Evolutionary conservation across 192 early-diverging fungal species (phyloP).

Genomic region (Coemansia erecta): DNA sequence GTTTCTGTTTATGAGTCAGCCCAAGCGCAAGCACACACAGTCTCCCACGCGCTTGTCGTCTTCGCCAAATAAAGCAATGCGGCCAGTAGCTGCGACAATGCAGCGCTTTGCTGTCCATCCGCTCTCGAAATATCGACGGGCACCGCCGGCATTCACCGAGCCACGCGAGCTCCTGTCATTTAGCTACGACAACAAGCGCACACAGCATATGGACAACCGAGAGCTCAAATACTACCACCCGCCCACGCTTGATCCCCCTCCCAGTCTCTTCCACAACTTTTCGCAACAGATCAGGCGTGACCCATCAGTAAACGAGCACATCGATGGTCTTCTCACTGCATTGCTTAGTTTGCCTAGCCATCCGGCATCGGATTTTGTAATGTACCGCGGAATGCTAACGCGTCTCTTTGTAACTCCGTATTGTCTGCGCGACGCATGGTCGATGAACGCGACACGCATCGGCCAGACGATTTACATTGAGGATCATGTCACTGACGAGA

Average conservation of each 20-base stretch:
- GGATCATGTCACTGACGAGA: constrained; percentile 59
- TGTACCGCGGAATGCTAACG: constrained; percentile 90
- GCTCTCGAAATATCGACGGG: constrained; percentile 36
- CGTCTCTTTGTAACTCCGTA: constrained; percentile 82
- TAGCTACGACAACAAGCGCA: constrained; percentile 61
- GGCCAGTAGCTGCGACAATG: background rate
- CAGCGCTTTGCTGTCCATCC: constrained; percentile 27
- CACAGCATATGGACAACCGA: constrained; percentile 57
- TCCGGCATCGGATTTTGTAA: constrained; percentile 45
- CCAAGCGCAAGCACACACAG: constrained; percentile 2
- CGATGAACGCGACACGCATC: constrained; percentile 69
- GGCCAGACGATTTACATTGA: constrained; percentile 72
- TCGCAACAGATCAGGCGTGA: constrained; percentile 68
- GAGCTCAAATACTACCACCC: constrained; percentile 41
- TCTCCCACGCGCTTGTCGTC: background rate
- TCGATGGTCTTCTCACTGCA: constrained; percentile 77
- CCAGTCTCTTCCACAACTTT: constrained; percentile 65
- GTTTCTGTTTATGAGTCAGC: constrained; percentile 1
- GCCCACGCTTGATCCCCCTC: constrained; percentile 21
- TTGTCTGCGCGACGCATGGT: constrained; percentile 71
- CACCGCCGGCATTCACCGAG: constrained; percentile 55
- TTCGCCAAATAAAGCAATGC: background rate
- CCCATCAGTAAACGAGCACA: constrained; percentile 61
- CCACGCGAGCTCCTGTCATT: constrained; percentile 66
- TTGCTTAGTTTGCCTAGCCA: constrained; percentile 39